These are phyloP conservation scores for Dryadomyces sulphureus DNA, from an alignment of 2,329 filamentous ascomycete genomes.

Conservation along the genomic window DNA sequence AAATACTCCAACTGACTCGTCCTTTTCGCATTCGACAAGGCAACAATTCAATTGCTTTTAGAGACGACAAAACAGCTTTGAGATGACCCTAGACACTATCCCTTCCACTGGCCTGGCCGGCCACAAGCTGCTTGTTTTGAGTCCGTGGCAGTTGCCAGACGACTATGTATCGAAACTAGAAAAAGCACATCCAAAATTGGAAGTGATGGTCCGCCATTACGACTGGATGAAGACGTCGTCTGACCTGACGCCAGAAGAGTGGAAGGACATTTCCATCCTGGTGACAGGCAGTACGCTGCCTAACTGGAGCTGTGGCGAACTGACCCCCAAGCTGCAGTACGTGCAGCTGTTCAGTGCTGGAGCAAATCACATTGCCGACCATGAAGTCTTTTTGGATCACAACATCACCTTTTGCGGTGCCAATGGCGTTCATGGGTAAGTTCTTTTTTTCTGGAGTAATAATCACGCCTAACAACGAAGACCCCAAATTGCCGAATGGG, in stretches of 20 bases:
- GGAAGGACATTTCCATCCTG: conserved; percentile 30
- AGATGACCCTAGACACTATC: too few species aligned
- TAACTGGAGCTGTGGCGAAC: conserved; percentile 20
- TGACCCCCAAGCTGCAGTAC: conserved; percentile 28
- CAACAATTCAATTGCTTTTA: too few species aligned
- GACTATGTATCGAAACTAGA: conserved; percentile 5
- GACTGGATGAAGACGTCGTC: conserved; percentile 12
- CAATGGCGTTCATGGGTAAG: conserved; percentile 43
- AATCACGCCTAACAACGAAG: conserved; percentile 15
- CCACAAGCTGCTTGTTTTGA: background rate
- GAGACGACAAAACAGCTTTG: too few species aligned
- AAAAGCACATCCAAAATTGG: conserved; percentile 26
- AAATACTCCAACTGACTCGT: too few species aligned
- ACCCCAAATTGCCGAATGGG: conserved; percentile 43
- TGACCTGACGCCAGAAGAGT: conserved; percentile 20
- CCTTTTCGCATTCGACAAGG: too few species aligned
- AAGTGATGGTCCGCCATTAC: conserved; percentile 19
- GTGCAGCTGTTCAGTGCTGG: conserved; percentile 41
- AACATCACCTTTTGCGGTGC: conserved; percentile 36
- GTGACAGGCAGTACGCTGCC: conserved; percentile 19
- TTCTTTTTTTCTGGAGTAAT: background rate
- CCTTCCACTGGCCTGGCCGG: background rate
- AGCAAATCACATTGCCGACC: conserved; percentile 30
- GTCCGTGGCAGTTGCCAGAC: background rate
- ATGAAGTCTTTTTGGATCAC: conserved; percentile 32